Base-by-base conservation (phyloP, 2,329 filamentous ascomycete genomes). In the Botrytis elliptica region DNA sequence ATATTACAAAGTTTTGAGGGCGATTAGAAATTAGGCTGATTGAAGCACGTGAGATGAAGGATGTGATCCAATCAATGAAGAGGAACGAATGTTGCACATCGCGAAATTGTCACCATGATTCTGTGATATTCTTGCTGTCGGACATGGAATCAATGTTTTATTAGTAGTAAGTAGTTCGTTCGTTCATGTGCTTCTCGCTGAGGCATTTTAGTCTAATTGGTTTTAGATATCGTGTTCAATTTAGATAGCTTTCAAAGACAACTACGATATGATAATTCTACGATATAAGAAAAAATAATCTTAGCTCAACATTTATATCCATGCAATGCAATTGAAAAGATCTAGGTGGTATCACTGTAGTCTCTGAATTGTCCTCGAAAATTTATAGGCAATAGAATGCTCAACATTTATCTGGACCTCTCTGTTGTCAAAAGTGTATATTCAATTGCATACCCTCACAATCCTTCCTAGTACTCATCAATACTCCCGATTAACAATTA, bases 1-100 rank as follows among this genome's bases (percentile, higher is more conserved):
- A 70, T 70, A 70, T 49, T 20, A 0, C 0, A n/a, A 0, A 12
- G 6, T 1, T 0, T 0, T 14, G 20, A 3, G 12, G 2, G 3
- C 12, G 2, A 38, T 10, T 12, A 7, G 9, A 18, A 14, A 14
- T 36, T 1, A 33, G n/a, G 1, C 4, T 36, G 12, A 14, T 16
- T 12, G 9, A 3, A 9, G 10, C 42, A 49, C 63, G 63, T 66
- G 44, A 29, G 7, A 8, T 4, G 8, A 33, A 14, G 5, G 18
- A 8, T 33, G 33, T 29, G 62, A 18, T 22, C 14, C 25, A 29
- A 64, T 20, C 7, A 22, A 20, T 57, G 52, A 4, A 29, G 16
- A 57, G n/a, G 8, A 36, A 49, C 4, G 4, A 36, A 49, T 7
- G 10, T 36, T 36, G 33, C 12, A n/a, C 12, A 36, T 52, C 49